Evolutionary conservation across 495 filamentous ascomycete species (phyloP), one percentile per base, ranked within the genome.

Genomic region (Lasiosphaeria miniovina): DNA sequence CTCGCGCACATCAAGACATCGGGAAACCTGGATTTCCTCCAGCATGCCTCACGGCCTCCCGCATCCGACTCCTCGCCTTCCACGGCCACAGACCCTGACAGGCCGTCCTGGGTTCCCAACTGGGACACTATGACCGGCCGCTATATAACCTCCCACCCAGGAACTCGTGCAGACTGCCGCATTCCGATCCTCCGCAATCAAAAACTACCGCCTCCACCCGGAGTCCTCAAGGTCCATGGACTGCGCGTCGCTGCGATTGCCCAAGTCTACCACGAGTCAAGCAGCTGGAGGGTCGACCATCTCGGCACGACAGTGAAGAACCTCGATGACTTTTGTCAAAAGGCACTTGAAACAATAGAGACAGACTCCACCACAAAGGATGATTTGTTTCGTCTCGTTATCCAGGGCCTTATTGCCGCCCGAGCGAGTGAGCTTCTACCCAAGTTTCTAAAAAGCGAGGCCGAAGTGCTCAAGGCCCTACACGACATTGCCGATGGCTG

Each of bases 81-180:
- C 24, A 24, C 24, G 24, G 24, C 24, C 24, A 24, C 24, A 24
- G 43, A 46, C 3, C 8, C 43, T 11, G 43, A 46, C 43, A 46
- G 43, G 12, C 43, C 43, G 43, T 46, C 43, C 5, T 46, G 43
- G 43, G 43, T 46, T 46, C 43, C 43, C 15, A n/a, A 46, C 43
- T 46, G 43, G 43, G 43, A 46, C 43, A 46, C 43, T 2, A 46
- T 46, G 6, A 46, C 43, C 12, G 5, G 15, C 5, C 7, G 12
- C 3, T 4, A 11, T n/a, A 9, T 46, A 5, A 46, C 5, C 43
- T 9, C 8, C 43, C 12, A 46, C 4, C 6, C 11, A 7, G 4
- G 1, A 4, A n/a, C 12, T 11, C 43, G 43, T 11, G 43, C 43
- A 46, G 43, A 46, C 15, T 5, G 43, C 12, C 11, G 11, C 11